Conservation (phyloP, 1,284 basidiomycete genomes). For the Golubevia pallescens region DNA sequence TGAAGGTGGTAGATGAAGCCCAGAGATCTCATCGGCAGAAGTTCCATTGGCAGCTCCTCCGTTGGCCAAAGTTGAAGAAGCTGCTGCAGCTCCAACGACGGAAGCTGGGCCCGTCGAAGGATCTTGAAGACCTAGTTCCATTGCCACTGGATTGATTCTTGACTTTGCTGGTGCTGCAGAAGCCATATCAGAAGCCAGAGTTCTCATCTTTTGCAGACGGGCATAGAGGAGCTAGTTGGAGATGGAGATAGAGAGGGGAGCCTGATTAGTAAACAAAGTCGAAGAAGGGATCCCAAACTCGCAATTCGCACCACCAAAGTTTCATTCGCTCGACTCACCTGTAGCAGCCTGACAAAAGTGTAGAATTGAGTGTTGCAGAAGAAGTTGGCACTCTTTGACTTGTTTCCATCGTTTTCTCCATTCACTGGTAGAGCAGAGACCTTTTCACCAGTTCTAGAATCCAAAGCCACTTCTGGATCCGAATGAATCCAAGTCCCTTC, state of each 20-base stretch:
- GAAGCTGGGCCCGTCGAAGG: conserved; percentile 65
- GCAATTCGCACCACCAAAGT: too few relatives aligned
- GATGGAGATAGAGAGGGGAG: conserved; percentile 15
- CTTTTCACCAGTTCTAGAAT: conserved; percentile 27
- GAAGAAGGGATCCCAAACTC: conserved; percentile 5
- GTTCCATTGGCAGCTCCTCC: conserved; percentile 9
- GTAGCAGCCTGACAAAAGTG: conserved; percentile 81
- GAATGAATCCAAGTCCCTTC: conserved; percentile 68
- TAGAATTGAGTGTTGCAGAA: conserved; percentile 94
- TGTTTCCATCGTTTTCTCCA: conserved; percentile 23
- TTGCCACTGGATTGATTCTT: conserved; percentile 69
- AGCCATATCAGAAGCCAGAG: conserved; percentile 69
- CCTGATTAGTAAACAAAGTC: conserved; percentile 6
- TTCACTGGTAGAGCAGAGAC: conserved; percentile 13
- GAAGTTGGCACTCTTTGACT: conserved; percentile 70
- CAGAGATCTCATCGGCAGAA: conserved; percentile 19
- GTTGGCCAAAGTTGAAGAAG: not conserved
- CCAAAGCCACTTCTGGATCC: conserved; percentile 54
- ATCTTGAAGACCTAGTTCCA: conserved; percentile 73
- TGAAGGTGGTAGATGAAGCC: conserved; percentile 65
- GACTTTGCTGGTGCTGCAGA: conserved; percentile 36
- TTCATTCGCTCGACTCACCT: conserved; percentile 70
- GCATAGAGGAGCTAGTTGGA: conserved; percentile 77
- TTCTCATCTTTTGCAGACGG: conserved; percentile 79
- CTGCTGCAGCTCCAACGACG: conserved; percentile 16